phyloP scores from a whole-genome alignment of 495 filamentous ascomycete genomes.

The Neurospora pannonica region DNA sequence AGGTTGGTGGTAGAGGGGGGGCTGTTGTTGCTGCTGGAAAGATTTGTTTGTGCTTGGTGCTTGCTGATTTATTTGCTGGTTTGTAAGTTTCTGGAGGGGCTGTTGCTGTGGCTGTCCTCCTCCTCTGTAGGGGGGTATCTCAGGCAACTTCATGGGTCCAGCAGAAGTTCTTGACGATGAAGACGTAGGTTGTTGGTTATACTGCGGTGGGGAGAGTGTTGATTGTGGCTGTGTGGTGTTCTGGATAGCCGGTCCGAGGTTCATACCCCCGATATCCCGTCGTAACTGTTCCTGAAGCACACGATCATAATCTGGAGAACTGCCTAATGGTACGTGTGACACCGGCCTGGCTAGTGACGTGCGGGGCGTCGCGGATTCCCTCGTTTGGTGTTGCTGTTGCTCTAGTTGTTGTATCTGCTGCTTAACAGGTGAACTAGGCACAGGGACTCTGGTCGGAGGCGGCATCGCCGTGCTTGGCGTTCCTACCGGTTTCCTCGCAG shows the following conservation, averaged over 20 bases:
- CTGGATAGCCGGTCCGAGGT: conserved; percentile 20
- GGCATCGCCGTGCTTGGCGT: conserved; percentile 8
- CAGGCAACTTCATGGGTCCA: conserved; percentile 36
- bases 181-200: conserved; percentile 16
- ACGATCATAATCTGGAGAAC: conserved; percentile 49
- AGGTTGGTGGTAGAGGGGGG: conserved; percentile 22
- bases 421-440: conserved; percentile 48
- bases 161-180: conserved; percentile 5
- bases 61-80: conserved; percentile 13
- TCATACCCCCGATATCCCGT: conserved; percentile 48
- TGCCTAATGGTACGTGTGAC: conserved; percentile 14
- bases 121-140: conserved; percentile 45
- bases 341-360: conserved; percentile 30
- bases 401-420: conserved; percentile 2
- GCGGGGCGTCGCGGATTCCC: conserved; percentile 37
- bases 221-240: conserved; percentile 10
- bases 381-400: background rate
- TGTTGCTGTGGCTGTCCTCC: conserved; percentile 18
- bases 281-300: conserved; percentile 51
- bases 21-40: conserved; percentile 7
- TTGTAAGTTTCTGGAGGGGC: conserved; percentile 21
- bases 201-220: conserved; percentile 4
- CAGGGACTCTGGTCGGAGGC: conserved; percentile 54
- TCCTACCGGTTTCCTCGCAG: conserved; percentile 47
- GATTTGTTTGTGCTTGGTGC: conserved; percentile 10